Conservation (phyloP, 1,284 basidiomycete species). For the Tilletia walkeri region DNA sequence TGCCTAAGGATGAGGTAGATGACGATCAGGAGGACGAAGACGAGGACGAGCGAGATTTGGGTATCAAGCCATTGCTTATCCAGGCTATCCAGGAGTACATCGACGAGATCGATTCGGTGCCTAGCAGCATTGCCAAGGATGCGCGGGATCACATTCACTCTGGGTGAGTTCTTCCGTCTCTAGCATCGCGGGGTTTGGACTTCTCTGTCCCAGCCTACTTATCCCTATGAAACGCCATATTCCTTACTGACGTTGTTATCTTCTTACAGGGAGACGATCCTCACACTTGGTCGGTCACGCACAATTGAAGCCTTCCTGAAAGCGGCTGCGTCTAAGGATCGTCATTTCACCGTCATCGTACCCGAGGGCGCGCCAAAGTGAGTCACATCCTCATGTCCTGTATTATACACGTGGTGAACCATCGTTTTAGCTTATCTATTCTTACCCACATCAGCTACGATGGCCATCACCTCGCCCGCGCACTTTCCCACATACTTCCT, state of each 20-base stretch:
- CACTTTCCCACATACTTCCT: constrained; percentile 69
- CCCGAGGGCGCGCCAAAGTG: constrained; percentile 89
- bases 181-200: too few species aligned
- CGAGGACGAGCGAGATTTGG: constrained; percentile 17
- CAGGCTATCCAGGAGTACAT: constrained; percentile 69
- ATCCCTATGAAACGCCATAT: not conserved
- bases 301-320: constrained; percentile 94
- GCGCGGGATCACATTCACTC: constrained; percentile 95
- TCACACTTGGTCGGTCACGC: constrained; percentile 88
- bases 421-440: not conserved
- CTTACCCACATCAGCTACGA: constrained; percentile 65
- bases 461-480: constrained; percentile 75
- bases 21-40: constrained; percentile 21
- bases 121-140: constrained; percentile 89
- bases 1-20: not conserved
- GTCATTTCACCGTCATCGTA: constrained; percentile 94
- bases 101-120: constrained; percentile 92
- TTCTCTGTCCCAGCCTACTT: not conserved
- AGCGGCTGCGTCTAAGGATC: constrained; percentile 74
- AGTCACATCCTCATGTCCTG: constrained; percentile 50
- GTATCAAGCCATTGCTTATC: constrained; percentile 56
- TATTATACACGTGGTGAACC: constrained; percentile 15
- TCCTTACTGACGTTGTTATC: constrained; percentile 7
- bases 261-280: constrained; percentile 77
- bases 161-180: constrained; percentile 65